Conservation (phyloP, 148 eudicot genomes). For the Chenopodium formosanum region DNA sequence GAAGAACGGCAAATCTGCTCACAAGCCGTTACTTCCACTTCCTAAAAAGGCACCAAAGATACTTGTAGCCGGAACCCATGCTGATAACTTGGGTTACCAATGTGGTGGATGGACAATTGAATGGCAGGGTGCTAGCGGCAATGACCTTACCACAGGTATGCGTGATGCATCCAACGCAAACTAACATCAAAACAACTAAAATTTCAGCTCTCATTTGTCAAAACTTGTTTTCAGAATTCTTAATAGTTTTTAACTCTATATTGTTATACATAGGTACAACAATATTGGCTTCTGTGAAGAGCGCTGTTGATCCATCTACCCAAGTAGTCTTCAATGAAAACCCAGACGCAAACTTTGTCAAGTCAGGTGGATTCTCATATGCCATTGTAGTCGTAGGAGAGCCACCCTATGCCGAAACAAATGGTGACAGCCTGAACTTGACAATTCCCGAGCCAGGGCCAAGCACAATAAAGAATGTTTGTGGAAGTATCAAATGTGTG, state of each 20-base stretch:
- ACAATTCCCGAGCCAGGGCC: constrained; percentile 43
- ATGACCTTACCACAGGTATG: constrained; percentile 47
- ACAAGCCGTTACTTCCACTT: constrained; percentile 53
- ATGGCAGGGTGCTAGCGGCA: constrained; percentile 61
- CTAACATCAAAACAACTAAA: not conserved
- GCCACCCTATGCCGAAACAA: constrained; percentile 45
- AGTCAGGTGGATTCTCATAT: constrained; percentile 37
- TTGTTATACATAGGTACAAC: constrained; percentile 21
- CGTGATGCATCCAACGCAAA: not conserved
- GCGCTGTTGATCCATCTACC: constrained; percentile 37
- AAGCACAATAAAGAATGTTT: constrained; percentile 32
- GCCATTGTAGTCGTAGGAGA: constrained; percentile 69
- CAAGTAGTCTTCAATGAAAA: constrained; percentile 40
- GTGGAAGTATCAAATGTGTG: constrained; percentile 39
- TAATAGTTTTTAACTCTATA: too few relatives aligned
- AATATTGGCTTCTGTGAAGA: constrained; percentile 25
- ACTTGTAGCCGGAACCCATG: constrained; percentile 66
- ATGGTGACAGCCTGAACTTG: constrained; percentile 42
- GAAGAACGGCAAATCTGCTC: constrained; percentile 48
- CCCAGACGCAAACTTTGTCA: constrained; percentile 29
- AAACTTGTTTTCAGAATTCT: not conserved
- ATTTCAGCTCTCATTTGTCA: too few relatives aligned
- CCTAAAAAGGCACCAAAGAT: constrained; percentile 63
- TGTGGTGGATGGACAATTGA: constrained; percentile 76
- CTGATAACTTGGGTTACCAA: constrained; percentile 63